Percentiles rank a stretch among this genome's conserved stretches.
Evolutionary conservation across 352 stramenopile genomes (phyloP).

Genomic region (Phytophthora nicotianae): DNA sequence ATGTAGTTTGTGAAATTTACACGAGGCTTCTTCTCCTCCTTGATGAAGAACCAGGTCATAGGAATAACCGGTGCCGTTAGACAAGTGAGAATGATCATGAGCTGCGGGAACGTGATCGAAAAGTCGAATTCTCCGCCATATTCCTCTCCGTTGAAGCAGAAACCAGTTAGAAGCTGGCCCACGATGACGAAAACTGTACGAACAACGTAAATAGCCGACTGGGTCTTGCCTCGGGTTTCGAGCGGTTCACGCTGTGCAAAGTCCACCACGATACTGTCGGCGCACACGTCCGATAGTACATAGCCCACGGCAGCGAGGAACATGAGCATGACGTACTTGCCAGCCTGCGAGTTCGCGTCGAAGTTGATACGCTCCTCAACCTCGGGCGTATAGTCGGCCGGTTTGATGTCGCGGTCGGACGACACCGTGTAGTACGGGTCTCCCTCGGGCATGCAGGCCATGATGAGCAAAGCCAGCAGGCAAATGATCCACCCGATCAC

Average conservation of each 20-base stretch:
- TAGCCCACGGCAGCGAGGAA: slow-evolving; percentile 32
- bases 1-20: slow-evolving; percentile 38
- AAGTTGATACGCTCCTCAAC: slow-evolving; percentile 24
- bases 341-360: slow-evolving; percentile 13
- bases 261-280: slow-evolving; percentile 42
- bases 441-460: slow-evolving; percentile 28
- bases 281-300: slow-evolving; percentile 32
- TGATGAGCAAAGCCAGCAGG: slow-evolving; percentile 35
- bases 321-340: slow-evolving; percentile 39
- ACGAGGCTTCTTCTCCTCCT: slow-evolving; percentile 41
- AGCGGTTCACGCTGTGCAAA: slow-evolving; percentile 46
- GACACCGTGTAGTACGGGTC: slow-evolving; percentile 36
- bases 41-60: slow-evolving; percentile 46
- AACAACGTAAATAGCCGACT: slow-evolving; percentile 27
- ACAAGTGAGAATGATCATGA: slow-evolving; percentile 37
- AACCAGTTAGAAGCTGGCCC: slow-evolving; percentile 25
- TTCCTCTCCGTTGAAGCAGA: slow-evolving; percentile 38
- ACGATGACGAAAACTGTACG: slow-evolving; percentile 31
- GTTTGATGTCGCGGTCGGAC: slow-evolving; percentile 27
- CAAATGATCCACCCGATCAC: slow-evolving; percentile 39
- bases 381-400: slow-evolving; percentile 28
- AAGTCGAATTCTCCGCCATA: slow-evolving; percentile 37
- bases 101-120: slow-evolving; percentile 32
- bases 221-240: slow-evolving; percentile 41
- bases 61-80: slow-evolving; percentile 30